phyloP scores from a whole-genome alignment of 2,329 filamentous ascomycete genomes.

The Cladosporium sp. region DNA sequence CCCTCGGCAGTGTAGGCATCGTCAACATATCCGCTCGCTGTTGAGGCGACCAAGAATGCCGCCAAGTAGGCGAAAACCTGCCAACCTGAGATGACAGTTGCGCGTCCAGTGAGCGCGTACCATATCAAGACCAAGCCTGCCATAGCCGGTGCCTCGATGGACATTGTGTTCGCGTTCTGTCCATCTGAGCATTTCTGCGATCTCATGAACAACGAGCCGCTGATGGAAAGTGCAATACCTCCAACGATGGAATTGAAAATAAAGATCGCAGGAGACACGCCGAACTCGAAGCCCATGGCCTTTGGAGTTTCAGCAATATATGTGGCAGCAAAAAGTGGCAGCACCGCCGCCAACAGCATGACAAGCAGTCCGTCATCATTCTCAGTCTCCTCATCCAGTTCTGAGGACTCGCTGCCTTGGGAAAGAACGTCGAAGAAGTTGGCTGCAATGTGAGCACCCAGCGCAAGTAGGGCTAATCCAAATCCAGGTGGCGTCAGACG shows the following conservation, averaged over 20 bases:
- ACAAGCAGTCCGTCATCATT: not conserved
- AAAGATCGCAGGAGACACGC: not conserved
- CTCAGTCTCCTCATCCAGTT: not conserved
- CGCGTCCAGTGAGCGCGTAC: not conserved
- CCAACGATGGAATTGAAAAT: not conserved
- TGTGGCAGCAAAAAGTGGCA: not conserved
- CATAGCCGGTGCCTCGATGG: constrained; percentile 2
- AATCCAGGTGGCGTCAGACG: constrained; percentile 8
- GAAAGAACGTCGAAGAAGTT: not conserved
- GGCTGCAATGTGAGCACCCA: constrained; percentile 10
- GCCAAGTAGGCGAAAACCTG: constrained; percentile 2
- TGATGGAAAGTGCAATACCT: constrained; percentile 1
- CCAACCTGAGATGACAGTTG: not conserved
- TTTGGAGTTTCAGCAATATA: not conserved
- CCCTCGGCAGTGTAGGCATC: not conserved
- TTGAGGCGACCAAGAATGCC: constrained; percentile 1
- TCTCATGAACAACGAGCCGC: not conserved
- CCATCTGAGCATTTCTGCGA: not conserved
- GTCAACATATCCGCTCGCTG: not conserved
- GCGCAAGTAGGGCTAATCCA: not conserved
- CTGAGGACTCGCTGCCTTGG: not conserved
- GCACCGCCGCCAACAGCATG: not conserved
- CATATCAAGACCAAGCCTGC: not conserved
- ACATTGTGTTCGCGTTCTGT: not conserved
- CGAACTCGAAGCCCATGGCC: not conserved